phyloP scores from a whole-genome alignment of 768 basidiomycete species.

The Mycena alexandri region DNA sequence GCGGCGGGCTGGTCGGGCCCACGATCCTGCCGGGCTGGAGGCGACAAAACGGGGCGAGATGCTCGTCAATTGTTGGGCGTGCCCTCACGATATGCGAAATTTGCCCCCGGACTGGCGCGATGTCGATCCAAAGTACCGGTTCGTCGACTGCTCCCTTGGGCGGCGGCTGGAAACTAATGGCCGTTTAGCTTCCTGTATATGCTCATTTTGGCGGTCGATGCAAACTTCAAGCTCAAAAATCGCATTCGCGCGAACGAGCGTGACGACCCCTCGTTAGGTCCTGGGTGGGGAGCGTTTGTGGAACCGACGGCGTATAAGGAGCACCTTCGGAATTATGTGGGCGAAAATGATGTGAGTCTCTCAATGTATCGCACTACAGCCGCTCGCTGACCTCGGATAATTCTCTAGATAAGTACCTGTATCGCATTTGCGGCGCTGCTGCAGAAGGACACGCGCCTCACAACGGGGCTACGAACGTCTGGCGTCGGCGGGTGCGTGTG shows the following conservation, averaged over 20 bases:
- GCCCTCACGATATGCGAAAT: conserved; percentile 21
- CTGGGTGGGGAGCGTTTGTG: conserved; percentile 23
- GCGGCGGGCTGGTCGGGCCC: neutral
- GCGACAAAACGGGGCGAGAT: conserved; percentile 21
- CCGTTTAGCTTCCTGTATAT: conserved; percentile 1
- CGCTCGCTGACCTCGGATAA: too few species aligned
- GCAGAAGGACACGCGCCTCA: too few species aligned
- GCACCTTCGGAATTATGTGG: neutral
- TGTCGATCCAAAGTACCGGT: neutral
- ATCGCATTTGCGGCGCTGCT: neutral
- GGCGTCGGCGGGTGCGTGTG: too few species aligned
- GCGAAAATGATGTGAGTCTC: conserved; percentile 13
- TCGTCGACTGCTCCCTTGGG: neutral
- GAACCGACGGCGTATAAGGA: conserved; percentile 20
- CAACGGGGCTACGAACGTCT: too few species aligned
- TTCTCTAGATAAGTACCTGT: conserved; percentile 8
- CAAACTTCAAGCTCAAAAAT: conserved; percentile 27
- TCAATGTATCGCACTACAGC: too few species aligned
- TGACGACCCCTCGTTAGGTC: conserved; percentile 14
- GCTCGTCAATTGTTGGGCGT: conserved; percentile 15
- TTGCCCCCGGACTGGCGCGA: conserved; percentile 25
- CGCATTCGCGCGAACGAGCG: conserved; percentile 27
- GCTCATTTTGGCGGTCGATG: conserved; percentile 12
- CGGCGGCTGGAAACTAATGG: neutral
- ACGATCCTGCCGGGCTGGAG: neutral